phyloP scores from a whole-genome alignment of 306 rosid species.

The Castanopsis chinensis region DNA sequence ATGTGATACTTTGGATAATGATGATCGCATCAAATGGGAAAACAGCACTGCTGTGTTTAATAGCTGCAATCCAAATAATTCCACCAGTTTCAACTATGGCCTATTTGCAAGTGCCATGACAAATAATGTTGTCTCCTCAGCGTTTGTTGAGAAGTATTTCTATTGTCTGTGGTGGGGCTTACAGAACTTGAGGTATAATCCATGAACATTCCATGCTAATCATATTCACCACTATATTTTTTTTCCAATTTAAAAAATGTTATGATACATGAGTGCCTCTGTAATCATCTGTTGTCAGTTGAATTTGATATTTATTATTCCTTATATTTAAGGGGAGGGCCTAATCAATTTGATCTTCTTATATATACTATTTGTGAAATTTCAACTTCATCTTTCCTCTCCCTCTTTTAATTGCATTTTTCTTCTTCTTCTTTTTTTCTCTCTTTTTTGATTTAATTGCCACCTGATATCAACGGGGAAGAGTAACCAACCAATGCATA shows the following conservation, averaged over 20 bases:
- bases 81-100: constrained; percentile 54
- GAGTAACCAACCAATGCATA: too few relatives aligned
- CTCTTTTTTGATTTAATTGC: neutral
- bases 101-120: constrained; percentile 56
- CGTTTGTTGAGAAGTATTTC: constrained; percentile 69
- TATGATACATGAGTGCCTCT: neutral
- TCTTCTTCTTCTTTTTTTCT: neutral
- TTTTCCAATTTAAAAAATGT: neutral
- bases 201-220: neutral
- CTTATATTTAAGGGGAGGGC: neutral
- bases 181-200: constrained; percentile 86
- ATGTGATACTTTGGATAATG: constrained; percentile 46
- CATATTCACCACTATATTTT: neutral
- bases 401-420: neutral
- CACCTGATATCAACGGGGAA: too few relatives aligned
- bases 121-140: constrained; percentile 50
- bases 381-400: neutral
- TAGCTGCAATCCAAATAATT: constrained; percentile 60
- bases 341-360: neutral
- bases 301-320: neutral
- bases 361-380: too few relatives aligned
- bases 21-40: constrained; percentile 52
- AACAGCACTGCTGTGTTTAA: constrained; percentile 55
- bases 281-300: neutral
- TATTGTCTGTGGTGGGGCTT: constrained; percentile 96